These are phyloP conservation scores for Gossypium herbaceum DNA, from an alignment of 345 rosid species.

Conservation along the genomic window DNA sequence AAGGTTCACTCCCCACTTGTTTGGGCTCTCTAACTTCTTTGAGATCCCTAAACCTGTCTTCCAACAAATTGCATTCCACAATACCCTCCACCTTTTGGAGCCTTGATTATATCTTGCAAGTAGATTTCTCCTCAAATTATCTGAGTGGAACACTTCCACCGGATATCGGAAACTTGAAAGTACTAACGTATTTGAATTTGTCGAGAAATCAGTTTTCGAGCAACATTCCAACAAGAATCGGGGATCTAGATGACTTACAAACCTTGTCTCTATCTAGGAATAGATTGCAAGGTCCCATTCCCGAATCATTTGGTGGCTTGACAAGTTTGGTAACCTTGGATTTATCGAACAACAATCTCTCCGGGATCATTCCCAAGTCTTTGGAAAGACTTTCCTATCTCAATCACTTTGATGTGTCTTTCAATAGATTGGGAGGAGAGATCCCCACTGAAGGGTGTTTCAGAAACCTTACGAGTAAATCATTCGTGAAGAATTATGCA, in stretches of 20 bases:
- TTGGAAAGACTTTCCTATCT: background rate
- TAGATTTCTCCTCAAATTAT: too few species aligned
- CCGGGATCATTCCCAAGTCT: background rate
- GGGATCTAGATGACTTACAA: background rate
- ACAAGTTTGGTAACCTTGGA: background rate
- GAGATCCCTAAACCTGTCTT: background rate
- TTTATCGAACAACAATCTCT: background rate
- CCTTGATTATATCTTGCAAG: too few species aligned
- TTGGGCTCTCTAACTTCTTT: conserved; percentile 4
- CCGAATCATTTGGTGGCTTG: background rate
- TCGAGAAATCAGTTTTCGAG: background rate
- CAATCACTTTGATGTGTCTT: background rate
- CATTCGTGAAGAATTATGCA: background rate
- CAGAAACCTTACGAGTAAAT: background rate
- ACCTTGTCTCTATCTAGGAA: background rate
- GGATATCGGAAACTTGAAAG: background rate
- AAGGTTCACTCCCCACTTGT: conserved; percentile 10
- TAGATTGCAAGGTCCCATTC: background rate
- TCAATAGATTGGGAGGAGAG: background rate
- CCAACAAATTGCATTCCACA: conserved; percentile 6
- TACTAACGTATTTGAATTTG: background rate
- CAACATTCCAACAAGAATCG: background rate
- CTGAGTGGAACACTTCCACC: background rate
- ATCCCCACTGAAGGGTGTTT: background rate
- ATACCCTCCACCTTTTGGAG: too few species aligned